A percentile compares a stretch with the other conserved stretches of the same genome.
Conservation (phyloP, 805 yeast species). For the Cyberlindnera suaveolens region DNA sequence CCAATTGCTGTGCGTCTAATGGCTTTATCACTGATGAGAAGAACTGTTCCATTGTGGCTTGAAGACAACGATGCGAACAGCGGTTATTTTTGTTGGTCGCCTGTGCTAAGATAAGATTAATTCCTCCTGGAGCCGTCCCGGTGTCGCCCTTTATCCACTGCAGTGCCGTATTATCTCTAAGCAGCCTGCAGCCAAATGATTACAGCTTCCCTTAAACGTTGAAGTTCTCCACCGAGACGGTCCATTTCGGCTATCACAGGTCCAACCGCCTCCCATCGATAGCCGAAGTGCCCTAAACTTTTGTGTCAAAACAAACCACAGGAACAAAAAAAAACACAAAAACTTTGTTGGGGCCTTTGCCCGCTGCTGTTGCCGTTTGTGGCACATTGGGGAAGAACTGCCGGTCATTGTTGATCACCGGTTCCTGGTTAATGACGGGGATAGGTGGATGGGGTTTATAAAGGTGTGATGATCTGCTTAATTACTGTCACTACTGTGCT, state of each 20-base stretch:
- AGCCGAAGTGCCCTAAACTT: slow-evolving; percentile 2
- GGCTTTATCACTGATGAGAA: neutral
- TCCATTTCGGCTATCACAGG: too few species aligned
- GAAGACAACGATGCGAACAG: neutral
- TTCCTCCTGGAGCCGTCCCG: neutral
- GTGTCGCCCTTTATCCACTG: neutral
- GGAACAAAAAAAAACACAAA: neutral
- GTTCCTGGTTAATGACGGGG: neutral
- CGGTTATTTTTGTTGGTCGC: neutral
- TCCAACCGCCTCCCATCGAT: neutral
- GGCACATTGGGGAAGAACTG: neutral
- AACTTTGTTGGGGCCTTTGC: neutral
- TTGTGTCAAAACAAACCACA: slow-evolving; percentile 1
- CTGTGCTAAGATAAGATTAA: neutral
- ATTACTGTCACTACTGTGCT: too few species aligned
- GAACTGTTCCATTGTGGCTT: neutral
- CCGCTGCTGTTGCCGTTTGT: too few species aligned
- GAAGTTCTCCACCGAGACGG: too few species aligned
- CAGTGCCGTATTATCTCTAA: neutral
- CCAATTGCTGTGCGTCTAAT: slow-evolving; percentile 5
- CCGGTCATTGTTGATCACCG: neutral
- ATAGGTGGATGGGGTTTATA: too few species aligned
- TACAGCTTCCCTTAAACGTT: neutral
- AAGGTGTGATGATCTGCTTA: too few species aligned
- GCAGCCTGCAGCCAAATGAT: neutral